Evolutionary conservation across 2,329 filamentous ascomycete genomes (phyloP).

Genomic region (Alternaria infectoria): DNA sequence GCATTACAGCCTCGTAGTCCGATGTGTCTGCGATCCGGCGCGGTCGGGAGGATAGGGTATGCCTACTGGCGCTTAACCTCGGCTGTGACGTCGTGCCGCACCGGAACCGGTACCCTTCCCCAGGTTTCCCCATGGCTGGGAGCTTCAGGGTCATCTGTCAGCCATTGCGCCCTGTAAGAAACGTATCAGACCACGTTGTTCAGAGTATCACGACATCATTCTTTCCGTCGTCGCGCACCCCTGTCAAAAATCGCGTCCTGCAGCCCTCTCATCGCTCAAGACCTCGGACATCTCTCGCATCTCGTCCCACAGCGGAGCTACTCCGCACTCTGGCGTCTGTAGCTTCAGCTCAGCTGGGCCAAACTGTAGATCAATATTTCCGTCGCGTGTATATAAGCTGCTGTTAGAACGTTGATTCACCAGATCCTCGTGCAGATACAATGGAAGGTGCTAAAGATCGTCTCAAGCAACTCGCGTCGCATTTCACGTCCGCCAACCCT

Average conservation of each 20-base stretch:
- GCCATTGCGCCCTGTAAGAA: not conserved
- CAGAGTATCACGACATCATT: not conserved
- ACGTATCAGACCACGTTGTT: not conserved
- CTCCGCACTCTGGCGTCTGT: conserved; percentile 25
- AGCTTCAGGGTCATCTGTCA: not conserved
- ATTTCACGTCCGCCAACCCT: conserved; percentile 43
- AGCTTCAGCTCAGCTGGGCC: conserved; percentile 12
- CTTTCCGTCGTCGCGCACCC: not conserved
- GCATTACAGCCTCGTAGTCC: not conserved
- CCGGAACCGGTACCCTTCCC: conserved; percentile 22
- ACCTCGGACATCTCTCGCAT: conserved; percentile 5
- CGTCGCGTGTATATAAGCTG: conserved; percentile 9
- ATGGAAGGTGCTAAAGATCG: conserved; percentile 31
- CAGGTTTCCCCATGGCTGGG: conserved; percentile 18
- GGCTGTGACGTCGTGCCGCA: conserved; percentile 30
- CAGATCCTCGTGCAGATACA: not conserved
- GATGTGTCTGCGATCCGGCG: not conserved
- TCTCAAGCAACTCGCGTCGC: conserved; percentile 47
- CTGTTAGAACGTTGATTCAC: not conserved
- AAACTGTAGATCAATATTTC: conserved; percentile 1
- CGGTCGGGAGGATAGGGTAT: conserved; percentile 13
- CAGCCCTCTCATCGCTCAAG: not conserved
- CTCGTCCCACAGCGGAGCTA: conserved; percentile 9
- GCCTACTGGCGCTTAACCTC: conserved; percentile 36
- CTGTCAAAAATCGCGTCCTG: not conserved